Evolutionary conservation across 768 basidiomycete species (phyloP).

Genomic region (Calocybe gangraenosa): DNA sequence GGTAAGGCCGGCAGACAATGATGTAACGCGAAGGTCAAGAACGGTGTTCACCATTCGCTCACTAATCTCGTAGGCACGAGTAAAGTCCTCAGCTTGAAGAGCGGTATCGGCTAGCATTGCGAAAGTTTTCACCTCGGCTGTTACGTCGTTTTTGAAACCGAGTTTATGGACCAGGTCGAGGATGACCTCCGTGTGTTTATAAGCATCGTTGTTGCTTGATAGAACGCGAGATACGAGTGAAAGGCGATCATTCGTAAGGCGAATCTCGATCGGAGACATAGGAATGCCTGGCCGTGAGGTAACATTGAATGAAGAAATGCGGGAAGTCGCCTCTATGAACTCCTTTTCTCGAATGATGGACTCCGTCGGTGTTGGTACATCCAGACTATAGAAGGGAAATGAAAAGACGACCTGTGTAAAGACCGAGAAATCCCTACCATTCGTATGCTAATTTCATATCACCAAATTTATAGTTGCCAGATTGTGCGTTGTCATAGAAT

Average conservation of each 20-base stretch:
- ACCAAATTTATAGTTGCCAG: constrained; percentile 87
- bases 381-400: constrained; percentile 48
- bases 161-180: constrained; percentile 88
- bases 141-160: constrained; percentile 66
- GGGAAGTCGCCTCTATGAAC: constrained; percentile 97
- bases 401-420: background rate
- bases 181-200: constrained; percentile 89
- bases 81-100: constrained; percentile 76
- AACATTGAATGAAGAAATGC: constrained; percentile 89
- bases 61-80: constrained; percentile 65
- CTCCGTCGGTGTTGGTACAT: constrained; percentile 65
- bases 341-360: constrained; percentile 68
- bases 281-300: constrained; percentile 68
- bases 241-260: constrained; percentile 85
- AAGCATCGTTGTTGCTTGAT: constrained; percentile 79
- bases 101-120: constrained; percentile 93
- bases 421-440: constrained; percentile 49
- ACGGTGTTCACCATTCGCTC: constrained; percentile 68
- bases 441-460: constrained; percentile 98
- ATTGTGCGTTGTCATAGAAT: constrained; percentile 92
- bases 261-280: constrained; percentile 90
- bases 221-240: constrained; percentile 85
- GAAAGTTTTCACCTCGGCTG: constrained; percentile 77
- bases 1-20: constrained; percentile 23
- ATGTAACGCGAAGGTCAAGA: constrained; percentile 36